These are phyloP conservation scores for Lolium perenne DNA, from an alignment of 176 grass and related monocot genomes.

Conservation along the genomic window DNA sequence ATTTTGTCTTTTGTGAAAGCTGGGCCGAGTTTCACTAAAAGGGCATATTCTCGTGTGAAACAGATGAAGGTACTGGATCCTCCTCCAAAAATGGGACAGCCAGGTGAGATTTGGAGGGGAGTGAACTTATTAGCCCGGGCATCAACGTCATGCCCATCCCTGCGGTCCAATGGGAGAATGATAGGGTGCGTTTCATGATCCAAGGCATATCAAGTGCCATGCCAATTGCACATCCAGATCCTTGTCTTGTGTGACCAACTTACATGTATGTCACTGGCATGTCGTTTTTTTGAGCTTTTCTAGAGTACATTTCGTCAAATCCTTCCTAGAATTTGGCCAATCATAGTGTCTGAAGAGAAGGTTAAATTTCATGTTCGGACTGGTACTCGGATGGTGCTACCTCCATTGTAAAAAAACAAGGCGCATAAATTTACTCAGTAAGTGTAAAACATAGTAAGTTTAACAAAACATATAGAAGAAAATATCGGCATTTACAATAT, in stretches of 20 bases:
- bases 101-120: slow-evolving; percentile 46
- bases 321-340: not conserved
- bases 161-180: slow-evolving; percentile 47
- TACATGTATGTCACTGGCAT: not conserved
- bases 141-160: slow-evolving; percentile 63
- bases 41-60: slow-evolving; percentile 46
- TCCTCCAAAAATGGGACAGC: slow-evolving; percentile 42
- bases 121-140: slow-evolving; percentile 32
- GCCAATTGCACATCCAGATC: slow-evolving; percentile 46
- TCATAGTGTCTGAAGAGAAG: not conserved
- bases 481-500: too few relatives aligned
- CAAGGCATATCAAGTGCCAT: slow-evolving; percentile 41
- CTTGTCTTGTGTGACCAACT: slow-evolving; percentile 25
- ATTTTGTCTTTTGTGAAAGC: slow-evolving; percentile 24
- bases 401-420: too few relatives aligned
- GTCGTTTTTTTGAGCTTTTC: not conserved
- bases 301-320: not conserved
- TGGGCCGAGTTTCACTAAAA: not conserved
- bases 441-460: too few relatives aligned
- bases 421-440: too few relatives aligned
- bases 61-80: slow-evolving; percentile 31
- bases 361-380: not conserved
- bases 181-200: slow-evolving; percentile 16
- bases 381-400: not conserved
- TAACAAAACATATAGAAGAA: too few relatives aligned